Base-by-base conservation (phyloP, 345 rosid species). In the Cardamine occulta region DNA sequence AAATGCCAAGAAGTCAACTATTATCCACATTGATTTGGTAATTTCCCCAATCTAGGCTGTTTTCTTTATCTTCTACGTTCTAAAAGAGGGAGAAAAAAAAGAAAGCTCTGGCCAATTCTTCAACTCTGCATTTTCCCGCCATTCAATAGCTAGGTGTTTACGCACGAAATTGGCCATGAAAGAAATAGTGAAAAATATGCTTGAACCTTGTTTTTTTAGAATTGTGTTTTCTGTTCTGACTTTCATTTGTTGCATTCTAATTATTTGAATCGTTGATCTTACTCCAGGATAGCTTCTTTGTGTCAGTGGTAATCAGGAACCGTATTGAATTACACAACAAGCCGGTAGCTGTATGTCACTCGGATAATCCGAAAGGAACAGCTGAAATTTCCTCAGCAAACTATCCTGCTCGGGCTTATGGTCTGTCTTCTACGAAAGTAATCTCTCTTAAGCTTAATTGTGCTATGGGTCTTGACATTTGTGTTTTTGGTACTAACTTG, bases 371-470 rank as follows among this genome's bases (percentile, higher is more conserved):
- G 11, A 89, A 88, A 80, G 98, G 98, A 83, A 91, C 98, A 47
- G 98, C 98, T 47, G 97, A 94, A 85, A 91, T 94, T 64, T 94
- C 97, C 60, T 94, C 98, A 19, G 98, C 98, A 42, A 94, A 94
- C 72, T 94, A 94, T 74, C 91, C 95, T 68, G 97, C 98, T 76
- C 87, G 97, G 69, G 85, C 76, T 67, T 91, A 85, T 85, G 98
- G 97, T 93, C 75, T 52, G 90, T 85, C 74, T 54, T 75, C 7
- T 67, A 76, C 32, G 66, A 57, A 63, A 56, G 55, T 82, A 35
- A 54, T 76, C 42, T 81, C 47, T 74, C 14, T 79, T 44, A 72
- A n/a, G 34, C 24, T 66, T 48, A 42, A 44, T 35, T 80, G 35
- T 24, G 47, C 9, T 23, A 24, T 77, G 58, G 8, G 53, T 34